Conservation (phyloP, 2,329 filamentous ascomycete species). For the Nigrograna mackinnonii region DNA sequence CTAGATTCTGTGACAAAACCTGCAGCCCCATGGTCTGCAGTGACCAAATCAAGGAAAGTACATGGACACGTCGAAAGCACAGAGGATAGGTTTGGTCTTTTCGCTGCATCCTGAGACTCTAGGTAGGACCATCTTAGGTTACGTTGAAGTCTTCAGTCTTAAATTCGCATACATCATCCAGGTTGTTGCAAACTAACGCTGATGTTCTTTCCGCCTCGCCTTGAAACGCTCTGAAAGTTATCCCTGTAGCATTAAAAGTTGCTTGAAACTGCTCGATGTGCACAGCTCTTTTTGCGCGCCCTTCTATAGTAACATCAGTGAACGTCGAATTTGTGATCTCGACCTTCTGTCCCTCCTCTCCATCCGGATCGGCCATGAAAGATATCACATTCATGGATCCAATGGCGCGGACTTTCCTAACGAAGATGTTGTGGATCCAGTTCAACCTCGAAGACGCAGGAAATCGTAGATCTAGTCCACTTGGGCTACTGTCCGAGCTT, state of each 20-base stretch:
- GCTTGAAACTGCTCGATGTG: slow-evolving; percentile 3
- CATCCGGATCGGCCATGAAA: slow-evolving; percentile 2
- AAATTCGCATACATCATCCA: slow-evolving; percentile 9
- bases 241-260: slow-evolving; percentile 8
- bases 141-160: slow-evolving; percentile 4
- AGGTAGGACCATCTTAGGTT: no score
- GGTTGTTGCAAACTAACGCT: slow-evolving; percentile 7
- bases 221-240: slow-evolving; percentile 9
- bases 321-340: slow-evolving; percentile 18
- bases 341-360: not conserved
- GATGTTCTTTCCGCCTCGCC: slow-evolving; percentile 8
- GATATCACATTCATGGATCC: slow-evolving; percentile 12
- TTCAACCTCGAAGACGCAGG: not conserved
- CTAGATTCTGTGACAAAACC: no score
- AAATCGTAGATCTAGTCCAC: slow-evolving; percentile 6
- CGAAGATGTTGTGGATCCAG: slow-evolving; percentile 14
- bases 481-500: not conserved
- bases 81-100: no score
- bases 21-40: no score
- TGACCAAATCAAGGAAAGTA: no score
- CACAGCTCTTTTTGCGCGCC: slow-evolving; percentile 7
- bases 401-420: slow-evolving; percentile 7
- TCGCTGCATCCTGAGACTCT: no score
- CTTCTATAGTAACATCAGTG: slow-evolving; percentile 9
- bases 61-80: no score